phyloP scores from a whole-genome alignment of 2,329 filamentous ascomycete species.

The Macroventuria anomochaeta region DNA sequence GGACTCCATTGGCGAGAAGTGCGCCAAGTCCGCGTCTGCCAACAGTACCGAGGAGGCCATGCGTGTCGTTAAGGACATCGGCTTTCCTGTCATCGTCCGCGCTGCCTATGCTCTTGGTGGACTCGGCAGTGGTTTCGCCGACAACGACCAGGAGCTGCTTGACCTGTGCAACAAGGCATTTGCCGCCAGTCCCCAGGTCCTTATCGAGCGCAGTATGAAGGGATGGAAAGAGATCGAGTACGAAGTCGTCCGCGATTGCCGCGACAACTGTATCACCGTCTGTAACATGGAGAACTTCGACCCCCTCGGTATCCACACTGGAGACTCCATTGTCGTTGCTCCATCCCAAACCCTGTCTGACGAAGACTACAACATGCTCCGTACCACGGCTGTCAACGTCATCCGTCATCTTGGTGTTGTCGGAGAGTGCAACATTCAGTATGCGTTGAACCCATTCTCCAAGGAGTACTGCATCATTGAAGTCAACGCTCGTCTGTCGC shows the following conservation, averaged over 20 bases:
- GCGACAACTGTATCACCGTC: slow-evolving; percentile 98
- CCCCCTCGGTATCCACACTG: slow-evolving; percentile 95
- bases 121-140: slow-evolving; percentile 92
- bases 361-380: slow-evolving; percentile 98
- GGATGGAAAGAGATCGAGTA: slow-evolving; percentile 99
- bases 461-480: slow-evolving; percentile 99
- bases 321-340: slow-evolving; percentile 97
- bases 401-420: slow-evolving; percentile 97
- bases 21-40: slow-evolving; percentile 94
- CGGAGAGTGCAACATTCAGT: slow-evolving; percentile 99
- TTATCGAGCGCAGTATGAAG: slow-evolving; percentile 99
- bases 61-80: slow-evolving; percentile 85
- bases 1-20: slow-evolving; percentile 98
- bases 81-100: slow-evolving; percentile 95
- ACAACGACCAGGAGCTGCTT: slow-evolving; percentile 80
- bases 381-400: slow-evolving; percentile 95
- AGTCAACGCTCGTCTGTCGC: slow-evolving; percentile 93
- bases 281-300: slow-evolving; percentile 99
- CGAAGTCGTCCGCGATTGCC: slow-evolving; percentile 92
- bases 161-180: slow-evolving; percentile 95
- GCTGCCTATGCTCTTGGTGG: slow-evolving; percentile 96
- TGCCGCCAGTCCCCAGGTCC: slow-evolving; percentile 90
- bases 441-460: slow-evolving; percentile 93
- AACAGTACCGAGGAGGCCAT: slow-evolving; percentile 88
- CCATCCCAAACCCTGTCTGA: slow-evolving; percentile 96